Evolutionary conservation across 805 yeast genomes (phyloP).

Genomic region (Hanseniaspora clermontiae): DNA sequence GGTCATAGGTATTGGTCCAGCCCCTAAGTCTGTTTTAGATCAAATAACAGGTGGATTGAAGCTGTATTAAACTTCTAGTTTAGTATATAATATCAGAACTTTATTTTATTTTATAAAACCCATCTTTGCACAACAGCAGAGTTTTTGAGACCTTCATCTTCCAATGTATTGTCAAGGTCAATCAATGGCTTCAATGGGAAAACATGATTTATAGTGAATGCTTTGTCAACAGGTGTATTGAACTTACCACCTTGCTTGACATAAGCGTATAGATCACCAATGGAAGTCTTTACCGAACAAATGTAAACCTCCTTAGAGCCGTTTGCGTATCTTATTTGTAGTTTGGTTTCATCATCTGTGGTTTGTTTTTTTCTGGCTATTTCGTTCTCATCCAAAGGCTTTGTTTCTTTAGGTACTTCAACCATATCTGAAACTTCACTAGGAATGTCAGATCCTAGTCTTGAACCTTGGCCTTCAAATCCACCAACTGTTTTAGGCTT

Average conservation of each 20-base stretch:
- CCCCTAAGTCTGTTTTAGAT: slow-evolving; percentile 70
- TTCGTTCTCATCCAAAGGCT: slow-evolving; percentile 17
- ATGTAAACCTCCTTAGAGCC: slow-evolving; percentile 58
- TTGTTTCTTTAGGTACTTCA: neutral
- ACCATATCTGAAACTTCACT: slow-evolving; percentile 35
- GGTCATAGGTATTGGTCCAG: slow-evolving; percentile 94
- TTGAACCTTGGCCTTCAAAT: slow-evolving; percentile 64
- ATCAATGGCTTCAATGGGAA: slow-evolving; percentile 70
- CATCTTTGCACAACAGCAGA: slow-evolving; percentile 88
- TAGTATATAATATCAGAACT: slow-evolving; percentile 11
- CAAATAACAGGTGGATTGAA: slow-evolving; percentile 69
- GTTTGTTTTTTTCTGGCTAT: slow-evolving; percentile 19
- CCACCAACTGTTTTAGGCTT: slow-evolving; percentile 63
- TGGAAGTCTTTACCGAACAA: slow-evolving; percentile 53
- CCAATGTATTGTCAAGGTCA: slow-evolving; percentile 44
- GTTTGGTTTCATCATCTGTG: slow-evolving; percentile 49
- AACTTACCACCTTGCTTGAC: slow-evolving; percentile 31
- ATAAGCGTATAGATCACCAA: slow-evolving; percentile 53
- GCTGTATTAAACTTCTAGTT: slow-evolving; percentile 37
- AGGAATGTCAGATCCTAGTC: slow-evolving; percentile 84
- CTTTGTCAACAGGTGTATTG: slow-evolving; percentile 35
- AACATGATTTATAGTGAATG: slow-evolving; percentile 59
- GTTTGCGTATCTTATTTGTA: slow-evolving; percentile 74
- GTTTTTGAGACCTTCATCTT: slow-evolving; percentile 63
- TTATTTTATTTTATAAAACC: slow-evolving; percentile 26